Conservation (phyloP, 2,329 filamentous ascomycete genomes). For the Ceratocystiopsis minuta region DNA sequence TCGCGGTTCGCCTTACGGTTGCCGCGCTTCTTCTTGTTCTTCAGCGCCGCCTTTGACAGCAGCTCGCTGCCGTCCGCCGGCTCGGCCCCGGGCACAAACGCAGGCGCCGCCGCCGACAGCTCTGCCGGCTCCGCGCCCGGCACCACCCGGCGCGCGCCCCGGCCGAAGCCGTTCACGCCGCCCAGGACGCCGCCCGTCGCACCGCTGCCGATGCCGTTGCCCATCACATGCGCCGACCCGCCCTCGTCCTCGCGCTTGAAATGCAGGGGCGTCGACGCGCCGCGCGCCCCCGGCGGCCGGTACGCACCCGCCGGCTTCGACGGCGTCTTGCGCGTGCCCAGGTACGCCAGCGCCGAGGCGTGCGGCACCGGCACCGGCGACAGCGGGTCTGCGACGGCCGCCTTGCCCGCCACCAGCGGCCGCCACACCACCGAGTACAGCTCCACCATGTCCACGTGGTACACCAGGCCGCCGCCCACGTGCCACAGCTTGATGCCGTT, state of each 20-base stretch:
- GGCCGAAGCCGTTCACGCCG: slow-evolving; percentile 63
- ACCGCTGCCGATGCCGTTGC: slow-evolving; percentile 57
- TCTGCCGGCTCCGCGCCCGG: slow-evolving; percentile 68
- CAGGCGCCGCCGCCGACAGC: slow-evolving; percentile 47
- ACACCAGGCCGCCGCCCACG: slow-evolving; percentile 74
- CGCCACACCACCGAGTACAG: slow-evolving; percentile 84
- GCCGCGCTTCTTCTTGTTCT: slow-evolving; percentile 98
- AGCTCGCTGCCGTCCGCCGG: slow-evolving; percentile 51
- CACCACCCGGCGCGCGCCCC: slow-evolving; percentile 49
- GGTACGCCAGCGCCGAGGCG: slow-evolving; percentile 61
- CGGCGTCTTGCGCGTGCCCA: slow-evolving; percentile 78
- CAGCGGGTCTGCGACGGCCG: slow-evolving; percentile 47
- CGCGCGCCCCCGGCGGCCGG: slow-evolving; percentile 81
- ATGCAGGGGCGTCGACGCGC: slow-evolving; percentile 70
- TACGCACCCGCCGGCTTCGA: slow-evolving; percentile 97
- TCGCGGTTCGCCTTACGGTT: slow-evolving; percentile 82
- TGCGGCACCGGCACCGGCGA: slow-evolving; percentile 60
- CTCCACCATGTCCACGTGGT: slow-evolving; percentile 87
- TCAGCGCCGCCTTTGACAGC: slow-evolving; percentile 67
- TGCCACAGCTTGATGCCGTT: slow-evolving; percentile 96
- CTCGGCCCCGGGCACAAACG: slow-evolving; percentile 24
- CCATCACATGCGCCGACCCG: slow-evolving; percentile 61
- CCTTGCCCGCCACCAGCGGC: slow-evolving; percentile 31
- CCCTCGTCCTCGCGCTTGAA: slow-evolving; percentile 98
- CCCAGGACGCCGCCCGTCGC: slow-evolving; percentile 39